A percentile compares a stretch with the other conserved stretches of the same genome.
phyloP scores from a whole-genome alignment of 371 early-diverging fungal species.

The Rhizopus microsporus region DNA sequence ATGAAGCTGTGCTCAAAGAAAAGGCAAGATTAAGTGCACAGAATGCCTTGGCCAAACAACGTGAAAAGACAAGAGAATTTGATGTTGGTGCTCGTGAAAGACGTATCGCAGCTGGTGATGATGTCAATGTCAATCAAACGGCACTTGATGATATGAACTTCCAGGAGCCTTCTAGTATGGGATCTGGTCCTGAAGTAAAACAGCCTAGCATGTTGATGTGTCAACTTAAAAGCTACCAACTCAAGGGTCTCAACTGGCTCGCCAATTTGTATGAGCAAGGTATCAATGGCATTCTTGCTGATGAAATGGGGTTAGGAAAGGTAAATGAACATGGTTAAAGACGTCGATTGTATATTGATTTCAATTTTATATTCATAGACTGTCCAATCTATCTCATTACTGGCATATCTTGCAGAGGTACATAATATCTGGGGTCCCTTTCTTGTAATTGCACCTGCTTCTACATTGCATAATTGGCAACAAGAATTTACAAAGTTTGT shows the following conservation, averaged over 20 bases:
- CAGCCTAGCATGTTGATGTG: conserved; percentile 92
- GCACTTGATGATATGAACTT: conserved; percentile 82
- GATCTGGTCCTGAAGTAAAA: conserved; percentile 66
- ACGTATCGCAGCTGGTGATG: conserved; percentile 46
- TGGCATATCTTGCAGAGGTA: conserved; percentile 88
- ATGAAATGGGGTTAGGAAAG: conserved; percentile 95
- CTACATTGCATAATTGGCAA: conserved; percentile 98
- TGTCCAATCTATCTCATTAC: conserved; percentile 92
- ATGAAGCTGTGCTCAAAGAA: conserved; percentile 70
- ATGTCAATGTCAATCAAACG: conserved; percentile 55
- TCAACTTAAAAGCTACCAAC: conserved; percentile 91
- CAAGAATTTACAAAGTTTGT: conserved; percentile 92
- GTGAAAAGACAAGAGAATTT: conserved; percentile 70
- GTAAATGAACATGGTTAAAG: conserved; percentile 9
- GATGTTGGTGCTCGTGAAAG: conserved; percentile 63
- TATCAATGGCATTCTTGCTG: conserved; percentile 97
- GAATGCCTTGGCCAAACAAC: conserved; percentile 77
- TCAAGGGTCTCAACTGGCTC: conserved; percentile 99
- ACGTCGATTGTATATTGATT: background rate
- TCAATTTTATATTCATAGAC: conserved; percentile 59
- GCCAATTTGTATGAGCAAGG: conserved; percentile 95
- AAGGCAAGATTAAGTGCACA: conserved; percentile 79
- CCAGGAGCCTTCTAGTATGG: conserved; percentile 80
- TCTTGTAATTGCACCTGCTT: conserved; percentile 94
- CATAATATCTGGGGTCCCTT: conserved; percentile 97